Percentiles rank a stretch among this genome's conserved stretches.
Conservation (phyloP, 441 rosid species). For the Breynia disticha region DNA sequence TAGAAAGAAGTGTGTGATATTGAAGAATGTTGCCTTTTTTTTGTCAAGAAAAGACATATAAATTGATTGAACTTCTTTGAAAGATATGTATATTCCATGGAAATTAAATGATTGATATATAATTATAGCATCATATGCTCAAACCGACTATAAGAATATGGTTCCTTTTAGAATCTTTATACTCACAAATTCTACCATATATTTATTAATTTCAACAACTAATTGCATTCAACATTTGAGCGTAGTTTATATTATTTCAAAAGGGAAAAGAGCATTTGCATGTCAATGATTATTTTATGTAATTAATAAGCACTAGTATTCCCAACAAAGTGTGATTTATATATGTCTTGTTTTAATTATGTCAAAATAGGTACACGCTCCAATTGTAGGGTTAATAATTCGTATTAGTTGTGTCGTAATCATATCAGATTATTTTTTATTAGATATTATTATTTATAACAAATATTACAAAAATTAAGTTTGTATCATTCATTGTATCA, state of each 20-base stretch:
- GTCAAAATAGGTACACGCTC: background rate
- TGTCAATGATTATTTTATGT: background rate
- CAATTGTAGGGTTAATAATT: too few species aligned
- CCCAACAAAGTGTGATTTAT: background rate
- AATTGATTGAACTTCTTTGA: background rate
- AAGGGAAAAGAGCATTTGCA: background rate
- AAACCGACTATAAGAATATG: background rate
- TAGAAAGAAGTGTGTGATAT: background rate
- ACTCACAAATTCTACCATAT: background rate
- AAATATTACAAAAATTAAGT: too few species aligned
- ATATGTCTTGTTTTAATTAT: background rate
- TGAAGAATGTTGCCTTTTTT: background rate
- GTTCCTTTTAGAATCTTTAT: background rate
- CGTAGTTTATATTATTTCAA: background rate
- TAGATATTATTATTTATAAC: too few species aligned
- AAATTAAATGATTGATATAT: background rate
- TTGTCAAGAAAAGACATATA: background rate
- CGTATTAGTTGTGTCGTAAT: too few species aligned
- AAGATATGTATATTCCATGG: background rate
- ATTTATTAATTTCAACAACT: background rate
- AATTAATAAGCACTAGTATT: background rate
- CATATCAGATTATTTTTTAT: too few species aligned
- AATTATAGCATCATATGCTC: background rate
- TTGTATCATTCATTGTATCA: too few species aligned
- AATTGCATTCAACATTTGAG: background rate